Conservation (phyloP, 371 early-diverging fungal genomes). For the Mucor saturninus region DNA sequence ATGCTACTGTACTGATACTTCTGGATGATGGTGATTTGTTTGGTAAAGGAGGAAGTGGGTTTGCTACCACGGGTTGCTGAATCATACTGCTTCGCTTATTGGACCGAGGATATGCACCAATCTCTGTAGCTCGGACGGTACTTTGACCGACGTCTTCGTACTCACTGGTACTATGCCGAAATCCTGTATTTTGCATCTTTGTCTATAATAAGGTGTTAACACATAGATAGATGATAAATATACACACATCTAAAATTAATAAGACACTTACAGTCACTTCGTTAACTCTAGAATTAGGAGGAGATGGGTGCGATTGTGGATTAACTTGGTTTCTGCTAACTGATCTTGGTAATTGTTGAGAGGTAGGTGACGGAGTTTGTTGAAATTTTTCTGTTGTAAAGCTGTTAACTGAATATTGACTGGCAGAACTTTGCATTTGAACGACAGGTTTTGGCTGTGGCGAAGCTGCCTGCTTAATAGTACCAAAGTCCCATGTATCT, state of each 20-base stretch:
- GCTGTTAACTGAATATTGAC: conserved; percentile 35
- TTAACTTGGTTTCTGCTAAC: conserved; percentile 30
- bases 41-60: conserved; percentile 30
- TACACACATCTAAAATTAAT: too few species aligned
- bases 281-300: conserved; percentile 22
- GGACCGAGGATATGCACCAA: conserved; percentile 5
- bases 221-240: too few species aligned
- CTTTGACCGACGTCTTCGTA: conserved; percentile 38
- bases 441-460: conserved; percentile 32
- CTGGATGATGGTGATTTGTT: conserved; percentile 40
- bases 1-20: conserved; percentile 32
- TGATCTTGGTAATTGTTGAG: conserved; percentile 20
- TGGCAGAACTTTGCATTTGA: conserved; percentile 26
- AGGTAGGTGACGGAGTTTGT: conserved; percentile 5
- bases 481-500: conserved; percentile 63
- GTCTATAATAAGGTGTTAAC: conserved; percentile 1
- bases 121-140: conserved; percentile 45
- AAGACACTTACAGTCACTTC: conserved; percentile 30
- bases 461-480: conserved; percentile 50
- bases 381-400: conserved; percentile 19
- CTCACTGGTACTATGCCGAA: conserved; percentile 27
- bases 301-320: conserved; percentile 13
- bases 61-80: conserved; percentile 21
- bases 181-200: conserved; percentile 27
- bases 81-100: conserved; percentile 24